Conservation (phyloP, 805 yeast species). For the Teunomyces barrocoloradensis region DNA sequence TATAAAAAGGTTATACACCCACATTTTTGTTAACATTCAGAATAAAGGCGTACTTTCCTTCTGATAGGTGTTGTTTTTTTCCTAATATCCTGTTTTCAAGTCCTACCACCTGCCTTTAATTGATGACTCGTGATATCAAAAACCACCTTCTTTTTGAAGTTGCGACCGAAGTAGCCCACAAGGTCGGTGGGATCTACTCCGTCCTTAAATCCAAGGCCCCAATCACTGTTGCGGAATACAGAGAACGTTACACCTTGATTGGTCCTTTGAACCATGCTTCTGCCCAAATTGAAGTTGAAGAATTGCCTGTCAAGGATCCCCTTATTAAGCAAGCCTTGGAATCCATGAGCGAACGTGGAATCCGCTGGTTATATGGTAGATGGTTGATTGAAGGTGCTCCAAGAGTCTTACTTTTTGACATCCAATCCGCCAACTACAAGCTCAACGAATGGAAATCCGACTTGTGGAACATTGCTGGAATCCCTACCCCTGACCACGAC, state of each 20-base stretch:
- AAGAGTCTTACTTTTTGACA: slow-evolving; percentile 82
- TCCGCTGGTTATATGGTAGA: slow-evolving; percentile 81
- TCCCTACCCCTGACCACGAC: slow-evolving; percentile 91
- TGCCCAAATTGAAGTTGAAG: slow-evolving; percentile 82
- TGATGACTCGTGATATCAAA: slow-evolving; percentile 79
- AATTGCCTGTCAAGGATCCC: slow-evolving; percentile 56
- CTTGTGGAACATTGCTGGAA: slow-evolving; percentile 86
- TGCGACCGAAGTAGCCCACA: slow-evolving; percentile 96
- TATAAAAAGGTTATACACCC: slow-evolving; percentile 4
- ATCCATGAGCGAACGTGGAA: slow-evolving; percentile 79
- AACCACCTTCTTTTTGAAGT: slow-evolving; percentile 88
- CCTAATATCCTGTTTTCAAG: not conserved
- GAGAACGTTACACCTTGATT: slow-evolving; percentile 77
- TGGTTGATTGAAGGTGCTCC: slow-evolving; percentile 99
- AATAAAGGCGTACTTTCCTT: slow-evolving; percentile 1
- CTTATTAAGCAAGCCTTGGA: slow-evolving; percentile 61
- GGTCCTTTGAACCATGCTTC: slow-evolving; percentile 81
- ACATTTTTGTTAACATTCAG: slow-evolving; percentile 1
- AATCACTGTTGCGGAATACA: slow-evolving; percentile 89
- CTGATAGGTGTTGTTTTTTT: not conserved
- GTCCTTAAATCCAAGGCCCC: slow-evolving; percentile 96
- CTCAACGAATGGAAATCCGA: slow-evolving; percentile 94
- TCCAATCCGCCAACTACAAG: slow-evolving; percentile 64
- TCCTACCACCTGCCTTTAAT: not conserved
- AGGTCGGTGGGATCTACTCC: slow-evolving; percentile 97